Evolutionary conservation across 2,329 filamentous ascomycete species (phyloP), one percentile per base, ranked within the genome.

Genomic region (Dryadomyces sulphureus): DNA sequence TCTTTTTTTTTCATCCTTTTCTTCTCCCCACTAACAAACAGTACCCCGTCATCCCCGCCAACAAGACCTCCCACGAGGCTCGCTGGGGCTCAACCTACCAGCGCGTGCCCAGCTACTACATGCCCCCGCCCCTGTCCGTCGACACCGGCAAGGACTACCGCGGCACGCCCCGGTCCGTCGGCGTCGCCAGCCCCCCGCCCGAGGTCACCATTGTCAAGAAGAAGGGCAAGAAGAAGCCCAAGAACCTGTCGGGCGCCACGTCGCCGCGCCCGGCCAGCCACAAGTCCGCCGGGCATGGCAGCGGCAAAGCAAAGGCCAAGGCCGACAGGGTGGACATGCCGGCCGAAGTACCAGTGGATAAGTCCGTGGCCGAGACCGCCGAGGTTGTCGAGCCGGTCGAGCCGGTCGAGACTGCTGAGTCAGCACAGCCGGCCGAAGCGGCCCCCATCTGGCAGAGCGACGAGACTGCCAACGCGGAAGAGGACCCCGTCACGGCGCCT

Each of bases 31-130:
- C n/a, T n/a, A n/a, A n/a, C n/a, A n/a, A n/a, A 14, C 43, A 92
- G 85, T 96, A 96, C 61, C 90, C 89, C 21, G 90, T 96, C 24
- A 89, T 96, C 53, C 90, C 89, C 30, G 89, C 73, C 38, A 75
- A 69, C 59, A 76, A 87, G 52, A 83, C 87, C 16, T 72, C 81
- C 25, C 72, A 78, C 47, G 46, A 50, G 5, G 81, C 89, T 49
- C 73, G 81, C 51, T 84, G 80, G 57, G 49, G 49, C 2, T 47
- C 50, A 14, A 42, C 50, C 14, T 53, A 55, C 57, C 81, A 42
- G 62, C 65, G 47, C 54, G 63, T 42, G 11, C 46, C 50, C 1
- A 39, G 39, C 20, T 50, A 51, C 22, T 43, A 38, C 17, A 22
- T 34, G 7, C 46, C 46, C 4, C 24, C 45, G 1, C 45, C 52